Conservation (phyloP, 192 early-diverging fungal species). For the Coemansia sp. region DNA sequence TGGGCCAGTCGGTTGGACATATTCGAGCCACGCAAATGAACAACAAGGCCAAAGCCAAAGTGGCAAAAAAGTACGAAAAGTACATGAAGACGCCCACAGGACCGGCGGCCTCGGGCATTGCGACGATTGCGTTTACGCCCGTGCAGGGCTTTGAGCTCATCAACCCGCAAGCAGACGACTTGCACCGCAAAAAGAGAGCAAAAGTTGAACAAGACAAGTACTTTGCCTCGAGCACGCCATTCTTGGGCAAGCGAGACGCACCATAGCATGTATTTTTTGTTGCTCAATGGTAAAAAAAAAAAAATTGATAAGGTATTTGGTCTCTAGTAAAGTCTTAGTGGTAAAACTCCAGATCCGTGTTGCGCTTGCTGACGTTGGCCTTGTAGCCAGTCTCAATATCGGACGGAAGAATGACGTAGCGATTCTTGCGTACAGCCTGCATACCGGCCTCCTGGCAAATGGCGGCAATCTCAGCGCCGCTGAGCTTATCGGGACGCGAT, state of each 20-base stretch:
- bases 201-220: slow-evolving; percentile 73
- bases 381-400: slow-evolving; percentile 98
- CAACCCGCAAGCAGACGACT: slow-evolving; percentile 72
- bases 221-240: slow-evolving; percentile 71
- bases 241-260: slow-evolving; percentile 52
- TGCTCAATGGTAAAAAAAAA: neutral
- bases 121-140: slow-evolving; percentile 92
- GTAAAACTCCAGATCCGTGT: slow-evolving; percentile 97
- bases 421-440: slow-evolving; percentile 96
- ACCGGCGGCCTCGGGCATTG: slow-evolving; percentile 72
- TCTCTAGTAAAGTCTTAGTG: slow-evolving; percentile 56
- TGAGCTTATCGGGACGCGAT: slow-evolving; percentile 98
- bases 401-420: slow-evolving; percentile 92
- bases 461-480: slow-evolving; percentile 98
- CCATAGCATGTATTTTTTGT: neutral
- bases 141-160: slow-evolving; percentile 93
- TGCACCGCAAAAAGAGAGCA: slow-evolving; percentile 47
- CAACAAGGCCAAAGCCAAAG: slow-evolving; percentile 68
- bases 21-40: slow-evolving; percentile 73
- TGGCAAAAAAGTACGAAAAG: slow-evolving; percentile 60
- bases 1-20: slow-evolving; percentile 76
- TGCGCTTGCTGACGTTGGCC: slow-evolving; percentile 93
- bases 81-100: slow-evolving; percentile 49
- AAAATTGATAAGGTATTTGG: neutral
- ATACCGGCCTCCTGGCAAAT: slow-evolving; percentile 98